Evolutionary conservation across 148 eudicot genomes (phyloP).

Genomic region (Chenopodium formosanum): DNA sequence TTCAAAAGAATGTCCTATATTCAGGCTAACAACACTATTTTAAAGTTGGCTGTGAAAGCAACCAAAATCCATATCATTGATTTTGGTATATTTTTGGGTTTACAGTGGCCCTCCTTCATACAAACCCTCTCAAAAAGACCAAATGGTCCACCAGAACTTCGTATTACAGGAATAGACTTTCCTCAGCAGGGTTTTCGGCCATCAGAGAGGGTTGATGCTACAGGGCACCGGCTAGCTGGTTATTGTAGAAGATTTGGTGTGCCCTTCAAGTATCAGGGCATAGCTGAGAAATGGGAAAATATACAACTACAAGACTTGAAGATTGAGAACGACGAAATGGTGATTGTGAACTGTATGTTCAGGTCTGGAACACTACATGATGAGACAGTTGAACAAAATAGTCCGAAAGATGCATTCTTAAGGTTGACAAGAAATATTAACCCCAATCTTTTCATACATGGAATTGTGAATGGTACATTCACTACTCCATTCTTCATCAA

Average conservation of each 20-base stretch:
- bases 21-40: conserved; percentile 25
- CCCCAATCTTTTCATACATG: conserved; percentile 50
- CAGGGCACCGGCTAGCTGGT: conserved; percentile 36
- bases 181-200: conserved; percentile 52
- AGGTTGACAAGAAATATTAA: conserved; percentile 35
- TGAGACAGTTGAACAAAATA: conserved; percentile 36
- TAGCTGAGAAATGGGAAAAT: conserved; percentile 45
- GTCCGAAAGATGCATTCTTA: conserved; percentile 50
- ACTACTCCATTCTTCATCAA: conserved; percentile 56
- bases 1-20: conserved; percentile 32
- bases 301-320: conserved; percentile 31
- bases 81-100: conserved; percentile 42
- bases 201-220: conserved; percentile 36
- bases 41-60: conserved; percentile 27
- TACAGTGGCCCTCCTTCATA: conserved; percentile 47
- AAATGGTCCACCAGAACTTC: conserved; percentile 40
- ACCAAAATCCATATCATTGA: conserved; percentile 43
- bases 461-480: conserved; percentile 44
- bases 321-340: conserved; percentile 34
- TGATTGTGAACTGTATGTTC: conserved; percentile 45
- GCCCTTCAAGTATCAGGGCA: conserved; percentile 36
- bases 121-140: conserved; percentile 29
- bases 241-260: conserved; percentile 46
- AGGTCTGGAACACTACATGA: conserved; percentile 38
- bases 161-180: conserved; percentile 46